phyloP scores from a whole-genome alignment of 352 stramenopile genomes.

The Phytophthora megakarya region DNA sequence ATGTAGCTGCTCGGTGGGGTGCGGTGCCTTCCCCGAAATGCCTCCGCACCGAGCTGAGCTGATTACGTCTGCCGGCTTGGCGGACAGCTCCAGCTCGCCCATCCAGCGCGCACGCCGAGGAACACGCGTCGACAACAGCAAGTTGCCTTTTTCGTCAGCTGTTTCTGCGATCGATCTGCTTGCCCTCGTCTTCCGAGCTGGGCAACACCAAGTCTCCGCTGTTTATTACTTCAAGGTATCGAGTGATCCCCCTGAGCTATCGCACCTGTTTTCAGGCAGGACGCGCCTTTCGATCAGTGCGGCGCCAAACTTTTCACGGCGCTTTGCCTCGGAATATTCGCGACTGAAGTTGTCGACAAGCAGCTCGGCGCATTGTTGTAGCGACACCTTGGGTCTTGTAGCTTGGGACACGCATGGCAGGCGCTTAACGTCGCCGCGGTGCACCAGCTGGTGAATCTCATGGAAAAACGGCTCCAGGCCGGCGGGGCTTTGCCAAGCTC shows the following conservation, averaged over 20 bases:
- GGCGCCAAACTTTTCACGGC: conserved; percentile 24
- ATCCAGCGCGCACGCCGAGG: conserved; percentile 18
- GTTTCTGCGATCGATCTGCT: conserved; percentile 33
- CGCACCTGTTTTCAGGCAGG: conserved; percentile 37
- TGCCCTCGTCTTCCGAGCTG: conserved; percentile 10
- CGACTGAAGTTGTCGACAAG: too few species aligned
- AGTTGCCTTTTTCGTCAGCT: conserved; percentile 34
- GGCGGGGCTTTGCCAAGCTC: conserved; percentile 16
- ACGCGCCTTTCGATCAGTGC: conserved; percentile 26
- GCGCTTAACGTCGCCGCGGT: conserved; percentile 8
- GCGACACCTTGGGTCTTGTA: not conserved
- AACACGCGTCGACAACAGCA: conserved; percentile 35
- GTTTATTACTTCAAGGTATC: too few species aligned
- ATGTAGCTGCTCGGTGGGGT: not conserved
- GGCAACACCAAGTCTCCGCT: conserved; percentile 5
- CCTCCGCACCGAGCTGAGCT: conserved; percentile 16
- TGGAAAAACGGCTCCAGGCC: conserved; percentile 12
- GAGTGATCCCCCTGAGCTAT: conserved; percentile 25
- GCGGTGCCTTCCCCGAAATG: conserved; percentile 5
- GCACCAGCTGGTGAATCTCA: conserved; percentile 34
- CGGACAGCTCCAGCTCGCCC: conserved; percentile 10
- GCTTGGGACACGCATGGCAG: conserved; percentile 38
- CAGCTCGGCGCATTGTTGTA: not conserved
- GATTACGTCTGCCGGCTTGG: not conserved
- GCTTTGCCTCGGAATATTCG: conserved; percentile 21